Evolutionary conservation across 495 filamentous ascomycete genomes (phyloP).

Genomic region (Chaetomidium leptoderma): DNA sequence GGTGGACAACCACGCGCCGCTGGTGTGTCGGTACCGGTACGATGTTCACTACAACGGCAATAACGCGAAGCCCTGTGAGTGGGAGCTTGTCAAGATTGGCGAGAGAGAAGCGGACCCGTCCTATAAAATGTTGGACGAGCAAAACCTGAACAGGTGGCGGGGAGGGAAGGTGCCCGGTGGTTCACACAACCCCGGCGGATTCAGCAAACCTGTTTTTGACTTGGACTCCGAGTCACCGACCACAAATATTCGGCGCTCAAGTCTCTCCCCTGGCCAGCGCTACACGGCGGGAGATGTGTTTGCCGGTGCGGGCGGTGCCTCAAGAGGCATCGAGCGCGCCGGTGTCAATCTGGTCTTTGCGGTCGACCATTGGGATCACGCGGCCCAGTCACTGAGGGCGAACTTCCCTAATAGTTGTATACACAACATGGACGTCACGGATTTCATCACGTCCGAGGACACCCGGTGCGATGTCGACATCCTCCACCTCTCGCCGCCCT

Average conservation of each 20-base stretch:
- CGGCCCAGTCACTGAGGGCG: constrained; percentile 51
- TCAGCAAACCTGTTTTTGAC: constrained; percentile 2
- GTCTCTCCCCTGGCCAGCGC: constrained; percentile 28
- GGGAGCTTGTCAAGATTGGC: constrained; percentile 25
- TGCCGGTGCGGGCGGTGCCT: constrained; percentile 73
- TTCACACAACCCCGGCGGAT: constrained; percentile 17
- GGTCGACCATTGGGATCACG: constrained; percentile 56
- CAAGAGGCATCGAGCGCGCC: constrained; percentile 60
- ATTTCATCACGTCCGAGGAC: constrained; percentile 40
- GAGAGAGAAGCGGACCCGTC: constrained; percentile 23
- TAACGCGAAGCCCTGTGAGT: constrained; percentile 31
- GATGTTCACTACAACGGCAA: constrained; percentile 23
- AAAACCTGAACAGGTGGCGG: constrained; percentile 35
- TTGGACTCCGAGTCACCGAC: neutral
- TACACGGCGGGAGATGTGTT: constrained; percentile 71
- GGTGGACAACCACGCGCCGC: constrained; percentile 27
- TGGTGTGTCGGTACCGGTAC: constrained; percentile 41
- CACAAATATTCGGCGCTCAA: neutral
- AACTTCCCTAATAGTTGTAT: constrained; percentile 55
- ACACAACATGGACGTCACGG: constrained; percentile 43
- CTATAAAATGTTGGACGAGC: constrained; percentile 5
- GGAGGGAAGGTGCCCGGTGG: constrained; percentile 39
- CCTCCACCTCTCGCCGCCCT: constrained; percentile 78
- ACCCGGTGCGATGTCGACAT: constrained; percentile 55
- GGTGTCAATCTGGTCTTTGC: constrained; percentile 57